Percentiles rank a stretch among this genome's conserved stretches.
Evolutionary conservation across 805 yeast species (phyloP).

Genomic region (Kodamaea restingae): DNA sequence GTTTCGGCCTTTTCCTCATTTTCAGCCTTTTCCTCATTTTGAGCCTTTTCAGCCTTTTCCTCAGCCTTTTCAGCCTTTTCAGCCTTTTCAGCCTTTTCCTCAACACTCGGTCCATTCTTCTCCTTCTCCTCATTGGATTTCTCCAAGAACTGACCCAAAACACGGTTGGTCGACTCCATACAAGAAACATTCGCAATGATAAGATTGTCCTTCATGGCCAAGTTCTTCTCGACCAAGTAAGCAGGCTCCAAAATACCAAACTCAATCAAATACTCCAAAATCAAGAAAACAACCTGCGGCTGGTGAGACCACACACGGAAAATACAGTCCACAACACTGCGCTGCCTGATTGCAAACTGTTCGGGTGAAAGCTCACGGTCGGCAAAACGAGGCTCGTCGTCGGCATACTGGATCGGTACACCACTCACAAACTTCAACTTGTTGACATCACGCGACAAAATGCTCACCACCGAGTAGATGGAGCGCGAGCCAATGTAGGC

Average conservation of each 20-base stretch:
- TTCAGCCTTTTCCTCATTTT: neutral
- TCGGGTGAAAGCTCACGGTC: constrained; percentile 21
- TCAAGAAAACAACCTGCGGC: constrained; percentile 42
- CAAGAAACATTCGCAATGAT: constrained; percentile 39
- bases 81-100: neutral
- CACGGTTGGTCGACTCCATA: constrained; percentile 39
- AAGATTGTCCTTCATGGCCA: constrained; percentile 27
- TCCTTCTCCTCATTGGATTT: constrained; percentile 9
- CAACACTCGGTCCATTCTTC: neutral
- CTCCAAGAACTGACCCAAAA: constrained; percentile 22
- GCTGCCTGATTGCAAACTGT: constrained; percentile 26
- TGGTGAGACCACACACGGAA: constrained; percentile 43
- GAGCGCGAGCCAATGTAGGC: constrained; percentile 87
- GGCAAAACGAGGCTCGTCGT: constrained; percentile 32
- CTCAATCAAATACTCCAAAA: constrained; percentile 40
- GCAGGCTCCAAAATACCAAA: constrained; percentile 31
- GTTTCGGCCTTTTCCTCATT: neutral
- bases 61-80: constrained; percentile 1
- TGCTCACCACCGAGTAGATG: constrained; percentile 48
- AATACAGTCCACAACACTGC: constrained; percentile 36
- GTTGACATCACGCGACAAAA: constrained; percentile 36
- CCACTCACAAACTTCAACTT: constrained; percentile 39
- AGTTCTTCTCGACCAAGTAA: constrained; percentile 24
- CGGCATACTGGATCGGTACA: constrained; percentile 24
- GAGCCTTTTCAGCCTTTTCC: constrained; percentile 11